These are phyloP conservation scores for Aspergillus nomiae DNA, from an alignment of 2,329 filamentous ascomycete species.

Conservation along the genomic window DNA sequence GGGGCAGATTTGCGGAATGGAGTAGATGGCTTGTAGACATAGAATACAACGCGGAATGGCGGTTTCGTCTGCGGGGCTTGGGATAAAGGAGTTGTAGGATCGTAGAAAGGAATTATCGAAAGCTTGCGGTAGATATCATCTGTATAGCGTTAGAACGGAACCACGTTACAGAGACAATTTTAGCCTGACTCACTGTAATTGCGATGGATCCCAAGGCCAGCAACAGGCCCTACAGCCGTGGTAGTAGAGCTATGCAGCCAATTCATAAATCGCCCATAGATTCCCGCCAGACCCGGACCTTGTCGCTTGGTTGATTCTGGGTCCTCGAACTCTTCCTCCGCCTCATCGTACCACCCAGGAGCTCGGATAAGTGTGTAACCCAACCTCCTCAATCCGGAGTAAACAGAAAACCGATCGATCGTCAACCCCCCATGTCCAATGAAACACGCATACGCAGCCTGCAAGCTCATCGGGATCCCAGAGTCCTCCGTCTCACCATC, in stretches of 20 bases:
- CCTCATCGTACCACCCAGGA: constrained; percentile 51
- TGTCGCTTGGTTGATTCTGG: constrained; percentile 12
- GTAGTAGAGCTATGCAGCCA: constrained; percentile 35
- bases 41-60: constrained; percentile 73
- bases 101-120: constrained; percentile 71
- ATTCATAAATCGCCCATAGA: constrained; percentile 35
- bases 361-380: constrained; percentile 82
- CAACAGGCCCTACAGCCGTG: constrained; percentile 50
- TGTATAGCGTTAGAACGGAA: constrained; percentile 43
- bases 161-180: not conserved
- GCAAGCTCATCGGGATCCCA: constrained; percentile 82
- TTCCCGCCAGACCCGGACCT: constrained; percentile 30
- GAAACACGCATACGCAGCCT: constrained; percentile 85
- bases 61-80: constrained; percentile 33
- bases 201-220: constrained; percentile 56
- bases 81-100: constrained; percentile 49
- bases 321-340: constrained; percentile 16
- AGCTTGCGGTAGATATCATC: constrained; percentile 76
- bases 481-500: constrained; percentile 54
- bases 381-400: constrained; percentile 75
- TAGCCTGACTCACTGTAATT: constrained; percentile 47
- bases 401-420: constrained; percentile 85
- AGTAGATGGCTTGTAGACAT: constrained; percentile 76
- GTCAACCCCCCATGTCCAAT: constrained; percentile 67
- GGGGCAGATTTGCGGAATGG: constrained; percentile 79